Base-by-base conservation (phyloP, 768 basidiomycete species). In the Pluteus cervinus region DNA sequence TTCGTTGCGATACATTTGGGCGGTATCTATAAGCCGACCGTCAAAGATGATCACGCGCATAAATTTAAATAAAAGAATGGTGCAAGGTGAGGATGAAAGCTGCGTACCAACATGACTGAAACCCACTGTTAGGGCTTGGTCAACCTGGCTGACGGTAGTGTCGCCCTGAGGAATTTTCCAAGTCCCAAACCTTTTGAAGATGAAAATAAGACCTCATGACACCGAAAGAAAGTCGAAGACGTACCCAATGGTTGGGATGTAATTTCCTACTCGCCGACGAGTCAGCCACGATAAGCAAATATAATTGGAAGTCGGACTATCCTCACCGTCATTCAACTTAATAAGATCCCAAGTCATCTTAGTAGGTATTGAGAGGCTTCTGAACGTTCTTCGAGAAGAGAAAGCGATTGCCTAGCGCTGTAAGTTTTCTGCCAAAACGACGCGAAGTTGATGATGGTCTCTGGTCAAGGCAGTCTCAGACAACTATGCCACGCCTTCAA, bases 101-200 rank as follows among this genome's bases (percentile, higher is more conserved):
- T 10, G 48, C 71, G 35, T 45, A 76, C 81, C 80, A 33, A 84
- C 54, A 49, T 82, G 81, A 33, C 59, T 58, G 61, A 81, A 81
- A 3, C 80, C 80, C 4, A 71, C 66, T 1, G 67, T 68, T 31
- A 83, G 57, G 2, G 79, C 81, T 48, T 79, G 76, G 46, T 75
- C 75, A 18, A 84, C 76, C 46, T 72, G 68, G 49, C 71, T 65
- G 15, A 66, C 65, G 4, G 73, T 54, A 17, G 56, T 60, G 41
- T 73, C 67, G 1, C 78, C 79, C 25, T 74, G 73, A 1, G 77
- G 76, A n/a, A 77, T 45, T 28, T 63, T 75, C 75, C 79, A 81
- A 3, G 81, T 81, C 21, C 79, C 81, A 48, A 76, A 79, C 9
- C 64, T 66, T 36, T 15, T 12, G 32, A 9, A 26, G 1, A 8